Evolutionary conservation across 1,139 yeast species (phyloP).

Genomic region (Debaryomyces subglobosus): DNA sequence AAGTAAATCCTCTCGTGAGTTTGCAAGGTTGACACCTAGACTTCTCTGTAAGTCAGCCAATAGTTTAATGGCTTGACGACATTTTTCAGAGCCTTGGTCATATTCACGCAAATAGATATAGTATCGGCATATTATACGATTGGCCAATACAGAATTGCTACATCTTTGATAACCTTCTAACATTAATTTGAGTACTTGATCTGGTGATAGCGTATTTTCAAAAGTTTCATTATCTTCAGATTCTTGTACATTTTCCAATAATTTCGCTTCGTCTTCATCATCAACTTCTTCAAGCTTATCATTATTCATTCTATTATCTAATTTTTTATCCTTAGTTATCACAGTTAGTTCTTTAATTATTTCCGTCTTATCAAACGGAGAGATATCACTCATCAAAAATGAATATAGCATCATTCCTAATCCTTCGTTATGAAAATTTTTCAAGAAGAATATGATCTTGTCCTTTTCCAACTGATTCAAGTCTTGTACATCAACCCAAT

Average conservation of each 20-base stretch:
- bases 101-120: constrained; percentile 67
- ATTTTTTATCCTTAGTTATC: constrained; percentile 12
- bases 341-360: constrained; percentile 20
- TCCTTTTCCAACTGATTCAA: constrained; percentile 53
- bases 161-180: constrained; percentile 54
- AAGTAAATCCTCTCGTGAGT: constrained; percentile 62
- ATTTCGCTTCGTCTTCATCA: constrained; percentile 21
- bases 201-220: constrained; percentile 38
- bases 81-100: constrained; percentile 59
- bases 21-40: constrained; percentile 49
- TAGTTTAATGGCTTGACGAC: constrained; percentile 62
- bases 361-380: constrained; percentile 52
- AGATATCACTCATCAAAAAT: constrained; percentile 65
- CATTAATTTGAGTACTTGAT: constrained; percentile 57
- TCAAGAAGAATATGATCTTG: constrained; percentile 52
- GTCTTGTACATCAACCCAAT: constrained; percentile 65
- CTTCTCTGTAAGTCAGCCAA: constrained; percentile 52
- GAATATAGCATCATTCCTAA: constrained; percentile 66
- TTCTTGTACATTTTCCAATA: constrained; percentile 14
- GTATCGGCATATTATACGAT: constrained; percentile 65
- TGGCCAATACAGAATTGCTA: constrained; percentile 59
- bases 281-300: constrained; percentile 21
- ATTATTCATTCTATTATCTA: constrained; percentile 23
- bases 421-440: constrained; percentile 62
- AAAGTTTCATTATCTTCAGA: constrained; percentile 19